Evolutionary conservation across 495 filamentous ascomycete genomes (phyloP).

Genomic region (Podospora comata): DNA sequence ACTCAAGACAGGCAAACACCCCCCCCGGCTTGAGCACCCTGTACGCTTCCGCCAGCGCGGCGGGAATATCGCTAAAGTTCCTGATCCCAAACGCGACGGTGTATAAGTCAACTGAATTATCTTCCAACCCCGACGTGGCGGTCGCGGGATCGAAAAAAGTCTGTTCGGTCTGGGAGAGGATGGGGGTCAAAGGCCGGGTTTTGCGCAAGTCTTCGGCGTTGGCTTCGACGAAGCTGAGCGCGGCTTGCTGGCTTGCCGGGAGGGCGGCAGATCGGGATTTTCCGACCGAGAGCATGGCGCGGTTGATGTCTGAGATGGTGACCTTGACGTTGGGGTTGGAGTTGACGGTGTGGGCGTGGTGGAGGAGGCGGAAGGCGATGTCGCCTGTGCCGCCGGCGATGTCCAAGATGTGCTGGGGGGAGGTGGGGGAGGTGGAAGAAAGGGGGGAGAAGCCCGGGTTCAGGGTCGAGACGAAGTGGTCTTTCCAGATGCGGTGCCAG

Average conservation of each 20-base stretch:
- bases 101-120: slow-evolving; percentile 77
- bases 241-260: slow-evolving; percentile 44
- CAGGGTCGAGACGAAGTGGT: slow-evolving; percentile 88
- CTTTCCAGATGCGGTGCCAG: slow-evolving; percentile 97
- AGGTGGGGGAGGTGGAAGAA: slow-evolving; percentile 32
- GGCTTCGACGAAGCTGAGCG: slow-evolving; percentile 75
- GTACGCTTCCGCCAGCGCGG: slow-evolving; percentile 74
- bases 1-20: slow-evolving; percentile 96
- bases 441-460: slow-evolving; percentile 76
- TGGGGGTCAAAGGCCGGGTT: slow-evolving; percentile 24
- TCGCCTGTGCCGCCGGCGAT: slow-evolving; percentile 97
- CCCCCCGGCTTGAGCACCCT: slow-evolving; percentile 91
- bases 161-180: slow-evolving; percentile 9
- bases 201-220: slow-evolving; percentile 74
- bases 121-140: slow-evolving; percentile 51
- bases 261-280: slow-evolving; percentile 60
- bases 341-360: slow-evolving; percentile 82
- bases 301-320: slow-evolving; percentile 92
- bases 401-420: slow-evolving; percentile 76
- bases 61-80: slow-evolving; percentile 87
- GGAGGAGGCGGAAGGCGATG: slow-evolving; percentile 95
- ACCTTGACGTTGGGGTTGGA: slow-evolving; percentile 72
- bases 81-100: slow-evolving; percentile 97
- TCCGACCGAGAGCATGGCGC: slow-evolving; percentile 87
- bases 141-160: slow-evolving; percentile 24